These are phyloP conservation scores for Leucosporidium yakuticum DNA, from an alignment of 768 basidiomycete species.

Conservation along the genomic window DNA sequence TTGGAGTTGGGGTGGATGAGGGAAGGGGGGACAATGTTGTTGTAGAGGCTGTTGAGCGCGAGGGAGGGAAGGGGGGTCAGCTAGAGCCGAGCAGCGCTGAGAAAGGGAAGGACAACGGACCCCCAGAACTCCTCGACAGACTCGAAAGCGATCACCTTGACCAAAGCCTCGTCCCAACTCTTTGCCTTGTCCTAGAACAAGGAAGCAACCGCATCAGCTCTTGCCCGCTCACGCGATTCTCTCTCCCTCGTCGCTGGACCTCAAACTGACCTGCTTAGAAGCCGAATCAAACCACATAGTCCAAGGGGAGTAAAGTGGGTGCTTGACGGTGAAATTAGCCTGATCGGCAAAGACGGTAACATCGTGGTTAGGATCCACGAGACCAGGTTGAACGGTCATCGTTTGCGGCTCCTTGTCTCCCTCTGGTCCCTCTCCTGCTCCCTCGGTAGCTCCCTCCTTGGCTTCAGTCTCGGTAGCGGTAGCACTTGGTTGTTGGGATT, in stretches of 20 bases:
- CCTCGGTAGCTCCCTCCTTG: conserved; percentile 42
- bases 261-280: conserved; percentile 47
- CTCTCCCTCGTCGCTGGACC: no score
- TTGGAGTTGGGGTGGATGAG: conserved; percentile 92
- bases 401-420: background rate
- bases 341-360: conserved; percentile 91
- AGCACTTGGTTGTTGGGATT: conserved; percentile 16
- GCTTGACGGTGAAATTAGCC: conserved; percentile 93
- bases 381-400: background rate
- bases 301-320: conserved; percentile 43
- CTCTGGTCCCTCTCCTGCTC: background rate
- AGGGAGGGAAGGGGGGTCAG: background rate
- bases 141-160: conserved; percentile 89
- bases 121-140: conserved; percentile 99
- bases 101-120: conserved; percentile 44
- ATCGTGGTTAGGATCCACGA: conserved; percentile 53
- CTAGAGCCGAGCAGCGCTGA: background rate
- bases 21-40: conserved; percentile 94
- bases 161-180: conserved; percentile 98
- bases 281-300: conserved; percentile 97
- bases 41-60: conserved; percentile 61
- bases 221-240: no score
- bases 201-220: no score
- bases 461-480: background rate
- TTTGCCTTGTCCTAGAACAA: conserved; percentile 54